Percentiles rank a stretch among this genome's conserved stretches.
These are phyloP conservation scores for Fonsecaea pugnacius DNA, from an alignment of 2,329 filamentous ascomycete species.

Conservation along the genomic window DNA sequence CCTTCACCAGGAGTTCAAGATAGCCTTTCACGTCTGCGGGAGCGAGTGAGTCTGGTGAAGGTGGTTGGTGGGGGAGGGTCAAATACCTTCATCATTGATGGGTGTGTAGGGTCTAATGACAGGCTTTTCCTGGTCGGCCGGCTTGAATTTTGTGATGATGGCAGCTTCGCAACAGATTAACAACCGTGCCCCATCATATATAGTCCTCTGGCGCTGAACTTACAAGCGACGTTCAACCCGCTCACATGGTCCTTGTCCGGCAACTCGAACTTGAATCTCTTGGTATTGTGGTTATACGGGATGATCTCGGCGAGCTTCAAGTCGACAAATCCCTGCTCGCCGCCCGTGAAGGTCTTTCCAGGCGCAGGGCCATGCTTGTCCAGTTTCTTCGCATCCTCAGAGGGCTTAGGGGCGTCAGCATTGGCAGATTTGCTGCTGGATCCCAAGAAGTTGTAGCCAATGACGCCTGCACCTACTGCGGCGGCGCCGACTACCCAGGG, in stretches of 20 bases:
- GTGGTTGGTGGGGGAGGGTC: neutral
- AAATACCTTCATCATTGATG: constrained; percentile 74
- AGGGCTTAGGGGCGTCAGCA: constrained; percentile 37
- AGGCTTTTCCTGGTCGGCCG: constrained; percentile 79
- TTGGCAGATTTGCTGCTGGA: constrained; percentile 39
- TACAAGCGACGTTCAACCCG: constrained; percentile 77
- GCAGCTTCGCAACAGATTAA: constrained; percentile 56
- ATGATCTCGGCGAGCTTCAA: constrained; percentile 80
- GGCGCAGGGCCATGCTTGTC: constrained; percentile 10
- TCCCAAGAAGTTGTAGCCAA: constrained; percentile 53
- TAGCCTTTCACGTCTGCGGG: constrained; percentile 71
- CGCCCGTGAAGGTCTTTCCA: constrained; percentile 70
- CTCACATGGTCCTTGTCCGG: constrained; percentile 83
- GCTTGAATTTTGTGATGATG: constrained; percentile 89
- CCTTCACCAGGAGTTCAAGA: constrained; percentile 89
- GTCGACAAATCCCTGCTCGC: constrained; percentile 85
- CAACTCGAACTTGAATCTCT: constrained; percentile 85
- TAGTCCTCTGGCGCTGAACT: constrained; percentile 35
- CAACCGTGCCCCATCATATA: constrained; percentile 12
- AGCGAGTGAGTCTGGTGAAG: constrained; percentile 19
- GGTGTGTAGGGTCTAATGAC: constrained; percentile 93
- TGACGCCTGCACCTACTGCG: constrained; percentile 63
- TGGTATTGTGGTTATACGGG: constrained; percentile 89
- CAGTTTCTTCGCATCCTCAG: constrained; percentile 25
- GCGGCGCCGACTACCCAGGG: constrained; percentile 53